These are phyloP conservation scores for Echites panduratus DNA, from an alignment of 257 asterid species.

Conservation along the genomic window DNA sequence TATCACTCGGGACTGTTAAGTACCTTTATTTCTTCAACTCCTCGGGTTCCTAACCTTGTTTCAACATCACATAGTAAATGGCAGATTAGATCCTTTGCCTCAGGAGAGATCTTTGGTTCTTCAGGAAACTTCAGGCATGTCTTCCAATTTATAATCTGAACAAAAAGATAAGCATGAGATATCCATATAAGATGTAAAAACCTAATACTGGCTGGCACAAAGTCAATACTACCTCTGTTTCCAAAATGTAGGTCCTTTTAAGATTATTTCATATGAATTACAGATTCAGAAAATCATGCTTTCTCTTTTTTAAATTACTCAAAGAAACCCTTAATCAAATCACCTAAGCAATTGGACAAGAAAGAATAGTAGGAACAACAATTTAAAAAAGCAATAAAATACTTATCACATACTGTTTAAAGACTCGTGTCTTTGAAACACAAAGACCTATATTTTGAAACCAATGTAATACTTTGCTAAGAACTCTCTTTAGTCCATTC, in stretches of 20 bases:
- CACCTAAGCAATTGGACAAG: too few relatives aligned
- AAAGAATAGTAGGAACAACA: too few relatives aligned
- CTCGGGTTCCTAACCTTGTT: constrained; percentile 84
- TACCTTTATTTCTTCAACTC: constrained; percentile 95
- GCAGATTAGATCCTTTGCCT: constrained; percentile 86
- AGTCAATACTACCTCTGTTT: neutral
- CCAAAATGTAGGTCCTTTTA: too few relatives aligned
- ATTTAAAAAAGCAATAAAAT: too few relatives aligned
- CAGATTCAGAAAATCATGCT: too few relatives aligned
- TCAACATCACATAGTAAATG: constrained; percentile 87
- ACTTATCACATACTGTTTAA: too few relatives aligned
- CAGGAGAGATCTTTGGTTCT: constrained; percentile 75
- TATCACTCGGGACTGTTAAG: neutral
- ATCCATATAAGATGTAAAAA: neutral
- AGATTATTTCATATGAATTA: too few relatives aligned
- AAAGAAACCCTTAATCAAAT: too few relatives aligned
- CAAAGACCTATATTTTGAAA: too few relatives aligned
- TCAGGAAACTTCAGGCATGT: constrained; percentile 92
- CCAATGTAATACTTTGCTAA: too few relatives aligned
- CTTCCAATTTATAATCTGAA: constrained; percentile 87
- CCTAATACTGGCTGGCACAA: neutral
- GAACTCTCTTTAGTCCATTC: neutral
- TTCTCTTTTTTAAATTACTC: too few relatives aligned
- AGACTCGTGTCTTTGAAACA: too few relatives aligned
- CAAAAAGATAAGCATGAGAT: constrained; percentile 6